Evolutionary conservation across 148 eudicot genomes (phyloP).

Genomic region (Agrostemma githago): DNA sequence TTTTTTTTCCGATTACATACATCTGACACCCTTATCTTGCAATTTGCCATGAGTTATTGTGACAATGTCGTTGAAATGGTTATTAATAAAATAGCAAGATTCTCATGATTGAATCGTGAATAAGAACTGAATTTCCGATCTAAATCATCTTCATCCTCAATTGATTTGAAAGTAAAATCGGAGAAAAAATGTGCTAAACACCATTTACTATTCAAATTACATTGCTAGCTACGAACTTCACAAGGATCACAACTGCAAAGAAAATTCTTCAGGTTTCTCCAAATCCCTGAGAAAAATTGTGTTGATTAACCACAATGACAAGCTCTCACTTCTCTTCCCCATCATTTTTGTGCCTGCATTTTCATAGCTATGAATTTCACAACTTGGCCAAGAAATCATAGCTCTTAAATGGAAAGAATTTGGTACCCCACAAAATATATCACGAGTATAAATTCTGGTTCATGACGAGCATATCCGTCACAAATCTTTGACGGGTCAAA

Average conservation of each 20-base stretch:
- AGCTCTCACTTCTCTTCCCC: conserved; percentile 25
- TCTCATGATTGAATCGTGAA: too few relatives aligned
- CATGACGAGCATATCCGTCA: too few relatives aligned
- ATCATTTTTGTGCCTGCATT: conserved; percentile 27
- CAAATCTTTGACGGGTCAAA: too few relatives aligned
- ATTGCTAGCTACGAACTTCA: background rate
- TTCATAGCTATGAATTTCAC: background rate
- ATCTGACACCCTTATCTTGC: too few relatives aligned
- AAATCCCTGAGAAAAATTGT: background rate
- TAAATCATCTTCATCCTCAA: background rate
- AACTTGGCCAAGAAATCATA: background rate
- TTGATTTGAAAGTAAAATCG: background rate
- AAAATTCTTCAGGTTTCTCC: background rate
- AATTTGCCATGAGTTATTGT: too few relatives aligned
- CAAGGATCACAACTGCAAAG: background rate
- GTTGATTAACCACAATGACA: background rate
- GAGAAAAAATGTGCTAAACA: background rate
- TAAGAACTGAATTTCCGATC: too few relatives aligned
- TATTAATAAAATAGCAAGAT: too few relatives aligned
- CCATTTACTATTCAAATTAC: background rate
- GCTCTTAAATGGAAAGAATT: background rate
- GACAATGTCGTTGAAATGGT: too few relatives aligned
- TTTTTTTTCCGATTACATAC: too few relatives aligned
- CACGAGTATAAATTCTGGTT: too few relatives aligned
- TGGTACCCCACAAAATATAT: too few relatives aligned